A percentile compares a stretch with the other conserved stretches of the same genome.
phyloP scores from a whole-genome alignment of 1,284 basidiomycete genomes.

The Ceratobasidium sp. region DNA sequence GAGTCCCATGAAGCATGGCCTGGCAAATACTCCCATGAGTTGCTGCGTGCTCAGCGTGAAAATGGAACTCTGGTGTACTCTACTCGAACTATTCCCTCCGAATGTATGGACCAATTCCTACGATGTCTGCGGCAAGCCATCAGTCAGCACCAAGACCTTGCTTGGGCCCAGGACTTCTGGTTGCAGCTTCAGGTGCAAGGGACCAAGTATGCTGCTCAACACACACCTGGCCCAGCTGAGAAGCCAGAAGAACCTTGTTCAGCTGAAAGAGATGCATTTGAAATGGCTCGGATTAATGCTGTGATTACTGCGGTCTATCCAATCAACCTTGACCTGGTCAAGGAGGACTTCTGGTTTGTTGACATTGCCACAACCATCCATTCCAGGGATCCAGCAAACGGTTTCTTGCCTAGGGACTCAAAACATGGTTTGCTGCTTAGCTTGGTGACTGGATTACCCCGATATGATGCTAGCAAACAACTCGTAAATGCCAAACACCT shows the following conservation, averaged over 20 bases:
- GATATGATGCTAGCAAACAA: too few species aligned
- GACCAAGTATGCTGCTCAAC: background rate
- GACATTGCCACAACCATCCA: background rate
- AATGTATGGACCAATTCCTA: background rate
- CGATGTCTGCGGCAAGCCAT: background rate
- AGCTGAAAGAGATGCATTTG: background rate
- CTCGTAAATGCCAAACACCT: background rate
- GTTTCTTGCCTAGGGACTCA: background rate
- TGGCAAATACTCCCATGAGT: background rate
- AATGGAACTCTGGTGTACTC: background rate
- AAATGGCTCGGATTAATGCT: background rate
- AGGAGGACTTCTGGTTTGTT: background rate
- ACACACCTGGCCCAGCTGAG: background rate
- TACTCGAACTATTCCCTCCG: background rate
- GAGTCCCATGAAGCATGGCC: background rate
- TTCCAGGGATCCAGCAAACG: background rate
- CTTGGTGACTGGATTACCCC: too few species aligned
- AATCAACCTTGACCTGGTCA: background rate
- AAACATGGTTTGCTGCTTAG: background rate
- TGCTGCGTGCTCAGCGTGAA: background rate
- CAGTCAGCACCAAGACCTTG: background rate
- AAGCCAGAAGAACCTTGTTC: background rate
- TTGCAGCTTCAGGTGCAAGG: background rate
- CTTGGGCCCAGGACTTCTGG: background rate
- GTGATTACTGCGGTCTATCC: background rate